phyloP scores from a whole-genome alignment of 805 yeast genomes.

The Kluyveromyces lactis region DNA sequence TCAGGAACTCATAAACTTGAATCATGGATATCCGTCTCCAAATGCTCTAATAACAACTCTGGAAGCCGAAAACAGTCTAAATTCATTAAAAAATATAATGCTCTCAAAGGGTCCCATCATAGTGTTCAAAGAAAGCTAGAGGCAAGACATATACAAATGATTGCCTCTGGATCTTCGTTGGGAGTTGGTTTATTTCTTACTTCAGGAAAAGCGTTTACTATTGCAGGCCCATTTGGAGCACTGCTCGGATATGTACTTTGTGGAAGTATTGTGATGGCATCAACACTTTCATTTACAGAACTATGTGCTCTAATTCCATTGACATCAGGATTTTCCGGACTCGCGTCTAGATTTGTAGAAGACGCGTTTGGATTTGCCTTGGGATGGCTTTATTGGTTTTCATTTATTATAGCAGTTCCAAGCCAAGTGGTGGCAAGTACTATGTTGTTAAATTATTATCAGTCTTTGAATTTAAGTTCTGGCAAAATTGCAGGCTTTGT shows the following conservation, averaged over 20 bases:
- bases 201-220: constrained; percentile 45
- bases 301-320: constrained; percentile 55
- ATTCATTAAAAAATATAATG: neutral
- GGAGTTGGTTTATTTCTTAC: constrained; percentile 61
- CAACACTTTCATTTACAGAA: constrained; percentile 56
- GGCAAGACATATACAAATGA: constrained; percentile 52
- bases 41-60: neutral
- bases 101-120: constrained; percentile 19
- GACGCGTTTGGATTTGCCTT: constrained; percentile 61
- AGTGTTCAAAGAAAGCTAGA: constrained; percentile 42
- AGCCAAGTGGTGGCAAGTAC: constrained; percentile 59
- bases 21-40: constrained; percentile 1
- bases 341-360: constrained; percentile 56
- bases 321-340: constrained; percentile 54
- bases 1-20: neutral
- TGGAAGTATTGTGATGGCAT: constrained; percentile 57
- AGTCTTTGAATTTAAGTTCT: constrained; percentile 42
- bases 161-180: constrained; percentile 58
- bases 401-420: constrained; percentile 49
- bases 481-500: constrained; percentile 57
- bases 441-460: constrained; percentile 55
- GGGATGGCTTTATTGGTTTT: constrained; percentile 55
- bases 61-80: neutral
- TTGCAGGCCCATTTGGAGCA: constrained; percentile 48
- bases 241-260: constrained; percentile 53